Percentiles rank a stretch among this genome's conserved stretches.
Evolutionary conservation across 2,329 filamentous ascomycete species (phyloP).

Genomic region (Colletotrichum graminicola): DNA sequence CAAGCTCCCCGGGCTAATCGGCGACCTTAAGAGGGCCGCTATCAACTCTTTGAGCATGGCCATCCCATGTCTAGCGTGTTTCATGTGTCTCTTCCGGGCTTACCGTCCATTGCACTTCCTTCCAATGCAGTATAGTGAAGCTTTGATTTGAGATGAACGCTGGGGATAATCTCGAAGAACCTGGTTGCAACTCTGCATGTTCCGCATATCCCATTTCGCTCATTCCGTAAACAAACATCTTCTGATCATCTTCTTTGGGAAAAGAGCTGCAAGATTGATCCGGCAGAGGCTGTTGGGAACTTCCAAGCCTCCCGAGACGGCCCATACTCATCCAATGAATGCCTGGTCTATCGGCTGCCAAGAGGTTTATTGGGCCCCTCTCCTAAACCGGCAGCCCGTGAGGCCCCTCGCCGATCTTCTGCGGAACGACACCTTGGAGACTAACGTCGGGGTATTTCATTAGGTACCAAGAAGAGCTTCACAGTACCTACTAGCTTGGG

Average conservation of each 20-base stretch:
- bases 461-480: conserved; percentile 21
- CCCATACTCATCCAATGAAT: conserved; percentile 37
- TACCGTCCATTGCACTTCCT: conserved; percentile 28
- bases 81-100: conserved; percentile 39
- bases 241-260: conserved; percentile 39
- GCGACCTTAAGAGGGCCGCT: conserved; percentile 39
- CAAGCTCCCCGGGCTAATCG: conserved; percentile 34
- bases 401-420: conserved; percentile 20
- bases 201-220: conserved; percentile 42
- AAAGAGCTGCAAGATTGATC: conserved; percentile 31
- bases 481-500: conserved; percentile 8
- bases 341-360: conserved; percentile 19
- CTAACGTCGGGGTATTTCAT: conserved; percentile 35
- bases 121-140: conserved; percentile 40
- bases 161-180: conserved; percentile 42
- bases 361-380: conserved; percentile 27
- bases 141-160: conserved; percentile 43
- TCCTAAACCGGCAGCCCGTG: conserved; percentile 2
- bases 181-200: conserved; percentile 39
- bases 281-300: conserved; percentile 27
- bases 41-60: conserved; percentile 33
- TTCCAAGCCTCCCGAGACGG: conserved; percentile 19
- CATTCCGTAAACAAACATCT: conserved; percentile 39
- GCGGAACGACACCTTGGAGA: conserved; percentile 28
- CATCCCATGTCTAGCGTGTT: conserved; percentile 41